Percentiles rank a stretch among this genome's conserved stretches.
These are phyloP conservation scores for Naganishia sp. DNA, from an alignment of 1,284 basidiomycete species.

Conservation along the genomic window DNA sequence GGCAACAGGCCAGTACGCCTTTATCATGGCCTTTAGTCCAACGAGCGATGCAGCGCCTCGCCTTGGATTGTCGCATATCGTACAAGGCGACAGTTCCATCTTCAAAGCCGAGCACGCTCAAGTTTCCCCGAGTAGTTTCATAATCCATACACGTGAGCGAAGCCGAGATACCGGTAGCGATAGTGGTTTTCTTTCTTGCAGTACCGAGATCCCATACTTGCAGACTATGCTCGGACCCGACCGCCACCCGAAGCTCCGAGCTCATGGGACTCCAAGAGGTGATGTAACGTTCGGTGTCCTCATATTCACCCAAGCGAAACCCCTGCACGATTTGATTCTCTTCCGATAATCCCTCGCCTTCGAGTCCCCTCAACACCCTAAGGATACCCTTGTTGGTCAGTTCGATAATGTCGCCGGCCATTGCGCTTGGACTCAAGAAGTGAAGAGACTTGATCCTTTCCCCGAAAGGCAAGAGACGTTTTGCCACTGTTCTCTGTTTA, in stretches of 20 bases:
- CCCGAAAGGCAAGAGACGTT: not conserved
- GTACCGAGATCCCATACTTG: conserved; percentile 27
- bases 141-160: conserved; percentile 28
- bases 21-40: conserved; percentile 19
- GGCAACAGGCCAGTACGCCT: conserved; percentile 11
- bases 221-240: conserved; percentile 4
- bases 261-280: conserved; percentile 4
- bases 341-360: not conserved
- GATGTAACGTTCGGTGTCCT: not conserved
- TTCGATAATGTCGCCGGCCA: conserved; percentile 12
- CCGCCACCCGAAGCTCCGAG: conserved; percentile 7
- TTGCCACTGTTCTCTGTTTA: not conserved
- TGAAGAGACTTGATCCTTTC: conserved; percentile 4
- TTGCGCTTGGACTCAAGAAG: conserved; percentile 7
- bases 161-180: not conserved
- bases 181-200: not conserved
- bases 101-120: conserved; percentile 20
- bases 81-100: conserved; percentile 29
- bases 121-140: conserved; percentile 22
- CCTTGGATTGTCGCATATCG: conserved; percentile 24
- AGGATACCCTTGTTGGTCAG: conserved; percentile 21
- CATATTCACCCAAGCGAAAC: conserved; percentile 6
- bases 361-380: conserved; percentile 4
- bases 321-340: conserved; percentile 11
- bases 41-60: conserved; percentile 1